Base-by-base conservation (phyloP, 139 green algal species). In the Tetradesmus lagerheimii region DNA sequence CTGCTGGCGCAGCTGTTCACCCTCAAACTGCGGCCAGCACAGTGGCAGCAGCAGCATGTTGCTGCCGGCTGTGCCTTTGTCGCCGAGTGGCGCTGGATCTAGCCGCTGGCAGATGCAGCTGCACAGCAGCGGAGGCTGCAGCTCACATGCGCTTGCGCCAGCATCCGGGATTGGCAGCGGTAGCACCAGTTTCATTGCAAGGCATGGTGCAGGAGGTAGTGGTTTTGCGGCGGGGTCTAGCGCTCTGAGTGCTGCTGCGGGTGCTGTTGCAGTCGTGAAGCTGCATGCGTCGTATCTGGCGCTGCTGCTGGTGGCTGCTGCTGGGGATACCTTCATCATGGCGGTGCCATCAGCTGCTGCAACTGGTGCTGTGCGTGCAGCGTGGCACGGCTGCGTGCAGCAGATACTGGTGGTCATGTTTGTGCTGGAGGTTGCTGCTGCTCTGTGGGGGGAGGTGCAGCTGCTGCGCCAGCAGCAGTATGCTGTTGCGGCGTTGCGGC, bases 381-480 rank as follows among this genome's bases (percentile, higher is more conserved):
- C 83, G 43, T 88, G 83, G 83, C 83, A 88, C 27, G 15, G 2
- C 23, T 80, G 37, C n/a, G 37, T 88, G 57, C 83, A 88, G 62
- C 20, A 62, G 37, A 38, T 79, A 37, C 37, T 88, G 34, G 8
- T 88, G 23, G 23, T 57, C 3, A 29, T 80, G 62, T 62, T 88
- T 37, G 6, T 79, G 4, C 8, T 12, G 14, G 83, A 88, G 62
- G n/a, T 37, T 1, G 57, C 37, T 27, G 37, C 78, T 57, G 37
- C 62, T 29, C 2, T 18, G 23, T 80, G 57, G 62, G 1, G 38
- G 31, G 83, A 88, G 83, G 37, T 79, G 34, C 18, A 38, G 57
- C 37, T 88, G 83, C 29, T 80, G 34, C 35, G 18, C 34, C 74
- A 29, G 74, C 74, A n/a, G 74, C 74, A 27, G 34, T 27, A 43